phyloP scores from a whole-genome alignment of 1,284 basidiomycete genomes.

The Porodaedalea pini region DNA sequence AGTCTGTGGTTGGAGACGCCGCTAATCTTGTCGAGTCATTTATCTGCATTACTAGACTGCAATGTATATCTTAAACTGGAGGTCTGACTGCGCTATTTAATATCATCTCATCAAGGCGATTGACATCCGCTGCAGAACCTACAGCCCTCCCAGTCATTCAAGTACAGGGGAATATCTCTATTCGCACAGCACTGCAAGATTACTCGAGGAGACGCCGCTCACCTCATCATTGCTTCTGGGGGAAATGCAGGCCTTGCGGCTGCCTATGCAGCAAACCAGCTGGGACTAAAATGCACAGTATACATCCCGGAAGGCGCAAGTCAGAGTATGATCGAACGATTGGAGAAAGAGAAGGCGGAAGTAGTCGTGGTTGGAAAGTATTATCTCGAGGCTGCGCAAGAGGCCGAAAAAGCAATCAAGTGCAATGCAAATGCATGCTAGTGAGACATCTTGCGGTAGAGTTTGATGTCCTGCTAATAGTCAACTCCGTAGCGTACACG shows the following conservation, averaged over 20 bases:
- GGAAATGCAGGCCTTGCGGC: slow-evolving; percentile 73
- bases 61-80: slow-evolving; percentile 66
- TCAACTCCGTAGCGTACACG: slow-evolving; percentile 57
- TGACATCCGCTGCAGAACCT: slow-evolving; percentile 45
- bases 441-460: slow-evolving; percentile 39
- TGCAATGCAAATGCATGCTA: slow-evolving; percentile 40
- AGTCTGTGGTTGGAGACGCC: slow-evolving; percentile 59
- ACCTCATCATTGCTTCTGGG: slow-evolving; percentile 65
- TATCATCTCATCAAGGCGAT: background rate
- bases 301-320: slow-evolving; percentile 56
- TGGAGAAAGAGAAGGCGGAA: slow-evolving; percentile 51
- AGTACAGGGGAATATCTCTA: slow-evolving; percentile 65
- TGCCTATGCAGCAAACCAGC: slow-evolving; percentile 54
- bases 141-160: slow-evolving; percentile 72
- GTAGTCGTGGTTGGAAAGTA: slow-evolving; percentile 50
- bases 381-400: slow-evolving; percentile 53
- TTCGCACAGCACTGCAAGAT: slow-evolving; percentile 52
- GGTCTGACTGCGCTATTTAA: slow-evolving; percentile 33
- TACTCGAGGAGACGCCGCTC: slow-evolving; percentile 47
- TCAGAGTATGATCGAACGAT: slow-evolving; percentile 44
- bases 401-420: slow-evolving; percentile 43
- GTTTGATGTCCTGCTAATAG: background rate
- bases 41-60: slow-evolving; percentile 50
- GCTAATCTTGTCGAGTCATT: slow-evolving; percentile 50
- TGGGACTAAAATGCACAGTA: slow-evolving; percentile 59